These are phyloP conservation scores for Bauhinia variegata DNA, from an alignment of 306 rosid genomes.

Conservation along the genomic window DNA sequence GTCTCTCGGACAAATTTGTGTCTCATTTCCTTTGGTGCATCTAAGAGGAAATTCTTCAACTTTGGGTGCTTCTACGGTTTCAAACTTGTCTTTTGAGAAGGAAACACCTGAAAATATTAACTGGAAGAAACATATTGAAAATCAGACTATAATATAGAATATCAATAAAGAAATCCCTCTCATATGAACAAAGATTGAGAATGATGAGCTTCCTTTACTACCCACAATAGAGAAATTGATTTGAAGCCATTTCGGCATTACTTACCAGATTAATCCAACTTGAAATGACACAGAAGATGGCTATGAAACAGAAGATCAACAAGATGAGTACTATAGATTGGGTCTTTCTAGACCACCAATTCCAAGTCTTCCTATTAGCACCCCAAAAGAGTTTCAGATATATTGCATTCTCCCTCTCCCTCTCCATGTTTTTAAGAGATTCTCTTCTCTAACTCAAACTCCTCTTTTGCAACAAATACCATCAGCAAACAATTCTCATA, in stretches of 20 bases:
- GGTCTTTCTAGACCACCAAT: constrained; percentile 29
- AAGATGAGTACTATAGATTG: constrained; percentile 25
- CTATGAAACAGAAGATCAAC: constrained; percentile 35
- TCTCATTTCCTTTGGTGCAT: constrained; percentile 40
- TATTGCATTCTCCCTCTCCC: too few species aligned
- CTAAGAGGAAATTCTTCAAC: constrained; percentile 46
- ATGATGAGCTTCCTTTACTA: too few species aligned
- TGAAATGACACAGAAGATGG: constrained; percentile 29
- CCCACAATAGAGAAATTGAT: too few species aligned
- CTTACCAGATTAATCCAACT: constrained; percentile 41
- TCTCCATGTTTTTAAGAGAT: constrained; percentile 46
- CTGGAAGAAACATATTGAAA: constrained; percentile 30
- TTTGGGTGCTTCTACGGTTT: constrained; percentile 7
- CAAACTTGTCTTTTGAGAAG: constrained; percentile 1
- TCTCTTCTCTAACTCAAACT: not conserved
- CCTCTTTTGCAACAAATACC: too few species aligned
- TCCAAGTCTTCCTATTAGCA: too few species aligned
- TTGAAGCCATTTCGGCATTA: too few species aligned
- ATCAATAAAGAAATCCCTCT: too few species aligned
- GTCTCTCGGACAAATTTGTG: constrained; percentile 49
- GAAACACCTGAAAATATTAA: constrained; percentile 34
- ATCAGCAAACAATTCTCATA: too few species aligned
- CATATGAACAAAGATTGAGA: too few species aligned
- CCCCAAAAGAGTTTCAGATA: constrained; percentile 36
- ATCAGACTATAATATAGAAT: constrained; percentile 4